phyloP scores from a whole-genome alignment of 78 protist genomes.

The Guillardia theta region DNA sequence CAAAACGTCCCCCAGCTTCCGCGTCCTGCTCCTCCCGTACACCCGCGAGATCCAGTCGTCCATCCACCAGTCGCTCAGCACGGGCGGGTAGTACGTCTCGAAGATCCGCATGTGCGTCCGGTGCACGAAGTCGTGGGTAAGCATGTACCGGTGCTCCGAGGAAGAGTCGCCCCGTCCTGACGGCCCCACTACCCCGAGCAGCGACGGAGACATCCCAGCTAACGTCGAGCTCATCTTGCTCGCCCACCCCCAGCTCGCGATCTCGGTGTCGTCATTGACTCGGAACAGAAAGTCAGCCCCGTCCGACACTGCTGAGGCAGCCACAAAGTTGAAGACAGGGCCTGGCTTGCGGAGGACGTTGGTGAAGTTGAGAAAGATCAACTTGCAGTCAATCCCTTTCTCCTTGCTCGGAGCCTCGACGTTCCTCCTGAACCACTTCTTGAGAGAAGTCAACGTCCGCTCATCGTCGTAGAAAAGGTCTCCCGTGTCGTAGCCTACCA shows the following conservation, averaged over 20 bases:
- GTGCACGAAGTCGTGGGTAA: too few relatives aligned
- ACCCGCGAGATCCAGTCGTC: conserved; percentile 26
- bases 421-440: neutral
- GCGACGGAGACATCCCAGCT: too few relatives aligned
- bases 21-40: too few relatives aligned
- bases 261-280: conserved; percentile 14
- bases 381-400: neutral
- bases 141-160: too few relatives aligned
- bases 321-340: neutral
- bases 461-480: neutral
- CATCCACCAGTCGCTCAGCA: conserved; percentile 11
- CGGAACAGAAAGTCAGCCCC: neutral
- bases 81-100: too few relatives aligned
- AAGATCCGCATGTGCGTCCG: too few relatives aligned
- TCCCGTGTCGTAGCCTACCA: neutral
- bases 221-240: neutral
- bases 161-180: too few relatives aligned
- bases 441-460: neutral
- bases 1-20: too few relatives aligned
- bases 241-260: neutral
- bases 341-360: conserved; percentile 26
- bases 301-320: neutral
- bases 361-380: neutral
- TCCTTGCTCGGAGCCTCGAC: neutral
- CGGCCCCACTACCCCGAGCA: too few relatives aligned